Percentiles rank a stretch among this genome's conserved stretches.
Evolutionary conservation across 2,329 filamentous ascomycete species (phyloP).

Genomic region (Dactylonectria estremocensis): DNA sequence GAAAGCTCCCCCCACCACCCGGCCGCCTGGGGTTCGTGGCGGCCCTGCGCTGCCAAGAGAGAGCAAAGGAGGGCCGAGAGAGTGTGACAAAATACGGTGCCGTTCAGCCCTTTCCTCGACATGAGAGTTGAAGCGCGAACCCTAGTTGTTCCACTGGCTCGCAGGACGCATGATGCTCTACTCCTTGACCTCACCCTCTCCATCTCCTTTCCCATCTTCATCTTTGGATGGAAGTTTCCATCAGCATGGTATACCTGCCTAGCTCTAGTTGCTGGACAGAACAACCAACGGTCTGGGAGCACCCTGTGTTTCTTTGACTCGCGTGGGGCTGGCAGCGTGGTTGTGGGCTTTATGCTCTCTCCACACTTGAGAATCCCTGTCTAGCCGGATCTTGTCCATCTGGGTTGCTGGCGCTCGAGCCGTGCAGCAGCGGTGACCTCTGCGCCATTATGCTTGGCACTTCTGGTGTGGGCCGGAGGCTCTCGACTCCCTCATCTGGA

Average conservation of each 20-base stretch:
- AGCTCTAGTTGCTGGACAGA: not conserved
- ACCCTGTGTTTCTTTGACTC: slow-evolving; percentile 22
- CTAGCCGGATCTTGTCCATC: slow-evolving; percentile 35
- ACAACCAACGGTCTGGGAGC: slow-evolving; percentile 5
- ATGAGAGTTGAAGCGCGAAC: not conserved
- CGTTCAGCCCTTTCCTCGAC: not conserved
- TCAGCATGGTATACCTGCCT: not conserved
- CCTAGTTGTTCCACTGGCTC: not conserved
- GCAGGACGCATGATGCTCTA: not conserved
- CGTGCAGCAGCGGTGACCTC: slow-evolving; percentile 30
- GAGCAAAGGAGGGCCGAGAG: not conserved
- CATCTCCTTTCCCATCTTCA: too few relatives aligned
- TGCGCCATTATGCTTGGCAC: slow-evolving; percentile 37
- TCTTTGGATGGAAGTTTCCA: not conserved
- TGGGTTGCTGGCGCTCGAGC: slow-evolving; percentile 30
- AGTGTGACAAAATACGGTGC: slow-evolving; percentile 5
- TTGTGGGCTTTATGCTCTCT: slow-evolving; percentile 29
- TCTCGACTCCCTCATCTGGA: slow-evolving; percentile 6
- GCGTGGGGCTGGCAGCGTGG: slow-evolving; percentile 25
- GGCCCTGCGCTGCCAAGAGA: slow-evolving; percentile 16
- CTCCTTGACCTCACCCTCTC: not conserved
- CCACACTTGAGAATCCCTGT: slow-evolving; percentile 37
- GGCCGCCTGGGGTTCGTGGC: slow-evolving; percentile 22
- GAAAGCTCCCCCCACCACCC: slow-evolving; percentile 28
- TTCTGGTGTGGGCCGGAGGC: slow-evolving; percentile 18